These are phyloP conservation scores for Leptographium flavum DNA, from an alignment of 2,329 filamentous ascomycete genomes.

Conservation along the genomic window DNA sequence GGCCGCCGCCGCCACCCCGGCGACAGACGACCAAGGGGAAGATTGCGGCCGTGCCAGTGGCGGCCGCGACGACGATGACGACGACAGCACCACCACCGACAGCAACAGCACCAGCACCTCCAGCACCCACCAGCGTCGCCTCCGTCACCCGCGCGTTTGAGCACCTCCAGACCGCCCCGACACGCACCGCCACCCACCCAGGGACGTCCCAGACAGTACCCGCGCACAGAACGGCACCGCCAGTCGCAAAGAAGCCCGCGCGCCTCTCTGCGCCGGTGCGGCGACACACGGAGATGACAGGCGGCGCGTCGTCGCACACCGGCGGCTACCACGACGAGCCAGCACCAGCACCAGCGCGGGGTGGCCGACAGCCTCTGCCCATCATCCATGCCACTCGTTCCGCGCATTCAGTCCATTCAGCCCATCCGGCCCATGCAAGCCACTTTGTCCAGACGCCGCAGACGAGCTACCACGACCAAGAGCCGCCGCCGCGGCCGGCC, in stretches of 20 bases:
- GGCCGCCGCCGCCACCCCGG: conserved; percentile 23
- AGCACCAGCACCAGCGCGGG: no score
- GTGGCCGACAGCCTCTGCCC: no score
- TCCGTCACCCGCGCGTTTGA: conserved; percentile 8
- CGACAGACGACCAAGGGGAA: conserved; percentile 9
- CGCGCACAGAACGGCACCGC: conserved; percentile 30
- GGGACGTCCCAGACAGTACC: no score
- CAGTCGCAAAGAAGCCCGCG: conserved; percentile 49
- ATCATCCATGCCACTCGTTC: no score
- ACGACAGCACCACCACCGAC: neutral
- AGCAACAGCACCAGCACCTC: neutral
- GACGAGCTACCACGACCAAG: no score
- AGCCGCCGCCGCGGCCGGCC: no score
- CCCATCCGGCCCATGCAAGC: no score
- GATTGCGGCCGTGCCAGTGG: conserved; percentile 25
- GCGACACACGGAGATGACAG: conserved; percentile 5
- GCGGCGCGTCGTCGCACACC: conserved; percentile 4
- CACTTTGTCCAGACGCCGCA: no score
- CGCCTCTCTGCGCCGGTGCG: conserved; percentile 28
- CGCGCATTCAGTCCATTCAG: no score
- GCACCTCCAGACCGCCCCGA: conserved; percentile 4
- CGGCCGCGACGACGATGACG: conserved; percentile 12
- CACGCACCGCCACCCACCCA: neutral
- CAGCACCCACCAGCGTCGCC: conserved; percentile 2
- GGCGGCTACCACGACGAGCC: no score